Percentiles rank a stretch among this genome's conserved stretches.
phyloP scores from a whole-genome alignment of 2,329 filamentous ascomycete species.

The Ophiostoma populinum region DNA sequence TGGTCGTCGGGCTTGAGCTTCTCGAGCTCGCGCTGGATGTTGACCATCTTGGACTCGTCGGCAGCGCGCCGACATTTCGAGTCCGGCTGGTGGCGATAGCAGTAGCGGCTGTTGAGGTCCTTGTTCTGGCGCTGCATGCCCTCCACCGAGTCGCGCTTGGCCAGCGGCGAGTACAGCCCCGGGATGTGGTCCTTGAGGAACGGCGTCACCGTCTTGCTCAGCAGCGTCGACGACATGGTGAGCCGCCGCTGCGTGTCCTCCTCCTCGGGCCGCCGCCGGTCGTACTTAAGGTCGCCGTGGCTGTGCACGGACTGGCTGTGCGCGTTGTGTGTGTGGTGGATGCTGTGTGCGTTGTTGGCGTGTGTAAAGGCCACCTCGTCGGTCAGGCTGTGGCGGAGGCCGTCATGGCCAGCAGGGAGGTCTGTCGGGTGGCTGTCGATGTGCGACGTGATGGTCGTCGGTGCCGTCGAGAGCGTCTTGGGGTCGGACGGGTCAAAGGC shows the following conservation, averaged over 20 bases:
- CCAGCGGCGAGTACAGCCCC: constrained; percentile 66
- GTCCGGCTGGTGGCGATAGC: constrained; percentile 88
- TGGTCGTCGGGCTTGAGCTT: constrained; percentile 70
- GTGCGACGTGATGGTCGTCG: neutral
- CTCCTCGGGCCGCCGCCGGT: constrained; percentile 32
- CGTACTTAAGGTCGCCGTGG: constrained; percentile 28
- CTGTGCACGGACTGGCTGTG: constrained; percentile 1
- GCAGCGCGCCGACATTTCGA: constrained; percentile 84
- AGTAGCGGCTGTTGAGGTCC: constrained; percentile 72
- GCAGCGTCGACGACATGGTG: constrained; percentile 47
- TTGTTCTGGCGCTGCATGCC: constrained; percentile 23
- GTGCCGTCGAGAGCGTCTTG: constrained; percentile 6
- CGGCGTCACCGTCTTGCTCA: constrained; percentile 64
- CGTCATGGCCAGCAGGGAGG: neutral
- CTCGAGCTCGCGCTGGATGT: constrained; percentile 78
- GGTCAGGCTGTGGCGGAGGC: constrained; percentile 3
- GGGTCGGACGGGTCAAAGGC: constrained; percentile 8
- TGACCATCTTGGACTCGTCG: constrained; percentile 91
- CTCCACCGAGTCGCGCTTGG: constrained; percentile 32
- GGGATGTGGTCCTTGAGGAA: constrained; percentile 88
- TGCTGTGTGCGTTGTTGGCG: neutral
- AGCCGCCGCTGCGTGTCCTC: constrained; percentile 30
- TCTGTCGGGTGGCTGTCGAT: neutral
- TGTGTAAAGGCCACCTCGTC: too few relatives aligned
- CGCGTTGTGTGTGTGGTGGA: neutral